phyloP scores from a whole-genome alignment of 441 rosid genomes.

The Pelargonium myrrhifolium region DNA sequence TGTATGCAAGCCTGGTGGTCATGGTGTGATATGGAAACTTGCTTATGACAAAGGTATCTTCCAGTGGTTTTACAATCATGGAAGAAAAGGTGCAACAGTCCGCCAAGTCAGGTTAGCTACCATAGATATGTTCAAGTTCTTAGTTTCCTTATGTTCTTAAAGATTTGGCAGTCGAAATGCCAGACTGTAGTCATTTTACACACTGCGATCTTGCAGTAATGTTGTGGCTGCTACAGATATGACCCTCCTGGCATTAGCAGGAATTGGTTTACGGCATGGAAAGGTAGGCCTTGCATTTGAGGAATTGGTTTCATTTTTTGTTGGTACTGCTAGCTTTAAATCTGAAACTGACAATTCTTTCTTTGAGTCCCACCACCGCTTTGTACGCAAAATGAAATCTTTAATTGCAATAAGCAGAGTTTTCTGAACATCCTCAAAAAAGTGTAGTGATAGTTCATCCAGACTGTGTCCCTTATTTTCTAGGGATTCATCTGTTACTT shows the following conservation, averaged over 20 bases:
- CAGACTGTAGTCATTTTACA: conserved; percentile 11
- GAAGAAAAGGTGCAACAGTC: conserved; percentile 84
- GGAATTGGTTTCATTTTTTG: neutral
- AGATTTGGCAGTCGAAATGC: conserved; percentile 4
- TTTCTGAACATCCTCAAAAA: neutral
- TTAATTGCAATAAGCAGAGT: neutral
- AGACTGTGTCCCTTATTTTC: neutral
- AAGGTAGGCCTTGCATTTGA: conserved; percentile 44
- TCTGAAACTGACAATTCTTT: neutral
- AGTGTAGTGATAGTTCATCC: neutral
- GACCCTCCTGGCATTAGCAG: conserved; percentile 85
- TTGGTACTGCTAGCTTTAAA: neutral
- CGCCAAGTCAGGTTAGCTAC: conserved; percentile 85
- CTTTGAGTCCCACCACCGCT: neutral
- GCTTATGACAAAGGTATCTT: conserved; percentile 84
- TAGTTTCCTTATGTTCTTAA: conserved; percentile 1
- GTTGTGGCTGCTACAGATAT: conserved; percentile 92
- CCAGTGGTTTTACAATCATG: conserved; percentile 70
- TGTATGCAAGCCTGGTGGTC: conserved; percentile 93
- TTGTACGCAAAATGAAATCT: neutral
- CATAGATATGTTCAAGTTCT: conserved; percentile 13
- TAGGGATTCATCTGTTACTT: neutral
- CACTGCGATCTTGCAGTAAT: conserved; percentile 51
- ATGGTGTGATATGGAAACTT: conserved; percentile 95
- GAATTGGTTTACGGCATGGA: conserved; percentile 65